Conservation (phyloP, 108 stramenopile species). For the Cyclotella cryptica region DNA sequence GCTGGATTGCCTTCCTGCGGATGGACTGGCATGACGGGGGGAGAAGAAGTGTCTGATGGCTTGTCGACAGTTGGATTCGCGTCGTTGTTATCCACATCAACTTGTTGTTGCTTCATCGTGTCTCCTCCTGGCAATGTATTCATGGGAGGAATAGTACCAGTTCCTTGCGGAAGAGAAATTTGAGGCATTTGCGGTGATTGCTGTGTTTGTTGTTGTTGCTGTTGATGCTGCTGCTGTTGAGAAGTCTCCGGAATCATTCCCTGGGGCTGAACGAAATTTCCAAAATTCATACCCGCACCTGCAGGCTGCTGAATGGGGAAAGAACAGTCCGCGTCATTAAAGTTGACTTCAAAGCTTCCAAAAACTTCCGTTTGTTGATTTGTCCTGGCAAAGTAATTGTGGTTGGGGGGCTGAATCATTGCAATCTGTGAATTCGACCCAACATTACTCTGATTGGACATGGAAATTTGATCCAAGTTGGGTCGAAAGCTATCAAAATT, state of each 20-base stretch:
- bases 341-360: slow-evolving; percentile 23
- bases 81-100: too few species aligned
- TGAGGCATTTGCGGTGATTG: too few species aligned
- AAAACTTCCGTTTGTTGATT: background rate
- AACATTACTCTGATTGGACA: too few species aligned
- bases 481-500: too few species aligned
- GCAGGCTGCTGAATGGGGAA: background rate
- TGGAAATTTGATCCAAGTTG: too few species aligned
- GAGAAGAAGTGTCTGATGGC: background rate
- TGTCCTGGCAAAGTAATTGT: background rate
- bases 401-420: background rate
- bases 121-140: too few species aligned
- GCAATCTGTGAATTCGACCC: background rate
- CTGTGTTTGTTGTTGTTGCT: too few species aligned
- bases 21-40: background rate
- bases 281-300: background rate
- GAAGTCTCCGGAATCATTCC: background rate
- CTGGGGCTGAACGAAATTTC: background rate
- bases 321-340: background rate
- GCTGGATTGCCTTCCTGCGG: background rate
- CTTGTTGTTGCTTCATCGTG: too few species aligned
- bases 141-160: too few species aligned
- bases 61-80: slow-evolving; percentile 4
- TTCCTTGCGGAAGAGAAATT: too few species aligned
- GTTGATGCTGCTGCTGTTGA: background rate